A percentile compares a stretch with the other conserved stretches of the same genome.
phyloP scores from a whole-genome alignment of 1,284 basidiomycete species.

The Erythrobasidium hasegawianum region DNA sequence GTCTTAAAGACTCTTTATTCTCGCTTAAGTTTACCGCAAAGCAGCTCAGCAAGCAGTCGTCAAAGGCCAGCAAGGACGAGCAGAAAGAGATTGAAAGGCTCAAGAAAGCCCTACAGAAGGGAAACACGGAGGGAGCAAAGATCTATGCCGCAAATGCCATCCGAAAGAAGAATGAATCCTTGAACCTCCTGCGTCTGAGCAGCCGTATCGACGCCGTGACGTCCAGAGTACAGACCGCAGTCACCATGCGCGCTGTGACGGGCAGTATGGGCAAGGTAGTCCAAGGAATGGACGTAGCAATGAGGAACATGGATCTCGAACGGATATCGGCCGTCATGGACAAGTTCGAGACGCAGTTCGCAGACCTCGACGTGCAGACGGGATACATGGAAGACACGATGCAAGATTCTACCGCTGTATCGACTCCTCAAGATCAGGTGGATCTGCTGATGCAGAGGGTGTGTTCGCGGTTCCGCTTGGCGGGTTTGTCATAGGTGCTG shows the following conservation, averaged over 20 bases:
- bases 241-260: slow-evolving; percentile 84
- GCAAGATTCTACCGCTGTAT: slow-evolving; percentile 84
- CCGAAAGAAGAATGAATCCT: slow-evolving; percentile 90
- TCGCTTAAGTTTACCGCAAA: slow-evolving; percentile 97
- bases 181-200: slow-evolving; percentile 76
- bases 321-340: slow-evolving; percentile 99
- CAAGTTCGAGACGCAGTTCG: slow-evolving; percentile 95
- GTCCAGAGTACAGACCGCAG: slow-evolving; percentile 96
- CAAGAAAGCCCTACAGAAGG: slow-evolving; percentile 94
- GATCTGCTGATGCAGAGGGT: slow-evolving; percentile 87
- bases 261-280: slow-evolving; percentile 96
- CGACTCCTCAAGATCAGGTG: slow-evolving; percentile 95
- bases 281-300: slow-evolving; percentile 96
- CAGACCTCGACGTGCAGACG: slow-evolving; percentile 96
- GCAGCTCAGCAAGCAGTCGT: slow-evolving; percentile 82
- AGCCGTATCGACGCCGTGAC: slow-evolving; percentile 88
- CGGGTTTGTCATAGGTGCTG: background rate
- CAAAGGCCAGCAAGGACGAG: slow-evolving; percentile 94
- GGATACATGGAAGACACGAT: slow-evolving; percentile 98
- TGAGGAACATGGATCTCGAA: slow-evolving; percentile 99
- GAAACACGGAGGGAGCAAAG: slow-evolving; percentile 94
- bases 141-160: slow-evolving; percentile 99
- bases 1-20: slow-evolving; percentile 80
- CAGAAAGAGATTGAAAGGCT: slow-evolving; percentile 74
- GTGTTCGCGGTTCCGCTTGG: background rate